Percentiles rank a stretch among this genome's conserved stretches.
phyloP scores from a whole-genome alignment of 2,329 filamentous ascomycete species.

The Verticillium tricorpus region DNA sequence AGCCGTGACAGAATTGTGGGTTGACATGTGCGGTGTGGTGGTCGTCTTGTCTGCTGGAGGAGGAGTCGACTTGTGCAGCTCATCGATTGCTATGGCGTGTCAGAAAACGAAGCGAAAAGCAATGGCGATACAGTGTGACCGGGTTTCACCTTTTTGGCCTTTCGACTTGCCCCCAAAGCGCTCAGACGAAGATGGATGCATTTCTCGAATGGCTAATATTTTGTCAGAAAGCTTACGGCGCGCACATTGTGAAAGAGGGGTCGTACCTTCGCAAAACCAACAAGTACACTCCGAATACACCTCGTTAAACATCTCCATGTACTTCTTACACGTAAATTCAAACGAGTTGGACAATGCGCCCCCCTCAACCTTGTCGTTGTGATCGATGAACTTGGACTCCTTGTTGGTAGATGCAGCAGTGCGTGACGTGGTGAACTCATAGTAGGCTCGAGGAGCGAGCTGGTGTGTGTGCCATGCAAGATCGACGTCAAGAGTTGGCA shows the following conservation, averaged over 20 bases:
- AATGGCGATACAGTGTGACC: conserved; percentile 1
- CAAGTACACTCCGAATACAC: conserved; percentile 76
- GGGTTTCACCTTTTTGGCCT: conserved; percentile 29
- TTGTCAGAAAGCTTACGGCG: not conserved
- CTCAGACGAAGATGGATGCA: conserved; percentile 40
- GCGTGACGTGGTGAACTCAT: conserved; percentile 42
- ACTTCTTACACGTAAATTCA: conserved; percentile 67
- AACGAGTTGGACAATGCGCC: conserved; percentile 59
- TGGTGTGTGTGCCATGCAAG: conserved; percentile 81
- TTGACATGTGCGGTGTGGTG: conserved; percentile 63
- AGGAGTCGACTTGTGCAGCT: conserved; percentile 42
- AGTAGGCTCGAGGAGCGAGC: conserved; percentile 61
- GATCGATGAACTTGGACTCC: conserved; percentile 61
- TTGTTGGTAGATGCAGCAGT: not conserved
- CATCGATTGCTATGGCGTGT: conserved; percentile 21
- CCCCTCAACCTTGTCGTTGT: conserved; percentile 80
- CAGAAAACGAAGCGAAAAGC: not conserved
- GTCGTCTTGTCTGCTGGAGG: conserved; percentile 36
- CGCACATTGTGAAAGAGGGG: not conserved
- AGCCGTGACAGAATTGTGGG: conserved; percentile 61
- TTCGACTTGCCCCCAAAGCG: conserved; percentile 40
- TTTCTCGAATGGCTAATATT: conserved; percentile 48
- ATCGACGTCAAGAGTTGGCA: conserved; percentile 72
- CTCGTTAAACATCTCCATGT: conserved; percentile 59
- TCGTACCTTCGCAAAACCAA: conserved; percentile 71